Base-by-base conservation (phyloP, 805 yeast genomes). In the Pichia scutulata region DNA sequence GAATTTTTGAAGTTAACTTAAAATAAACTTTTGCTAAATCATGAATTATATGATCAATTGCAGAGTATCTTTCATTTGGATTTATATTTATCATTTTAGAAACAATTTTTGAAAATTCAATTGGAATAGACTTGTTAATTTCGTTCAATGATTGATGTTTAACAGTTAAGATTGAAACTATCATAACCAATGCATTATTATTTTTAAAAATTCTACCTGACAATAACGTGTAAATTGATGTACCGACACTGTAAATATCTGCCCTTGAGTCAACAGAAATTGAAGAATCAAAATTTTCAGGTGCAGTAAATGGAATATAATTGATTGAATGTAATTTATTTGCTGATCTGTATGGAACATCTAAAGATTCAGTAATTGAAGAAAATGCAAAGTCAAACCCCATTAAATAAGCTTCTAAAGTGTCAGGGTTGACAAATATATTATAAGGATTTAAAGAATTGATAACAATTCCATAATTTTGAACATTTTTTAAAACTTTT, bases 351-450 rank as follows among this genome's bases (percentile, higher is more conserved):
- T 68, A 75, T 19, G 74, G 72, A 44, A 70, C 63, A 16, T 68
- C 57, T 26, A 74, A 64, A 49, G 70, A 72, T 50, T 77, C 81
- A 1, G 67, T 65, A 23, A 60, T 61, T 16, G 68, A 61, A 2
- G 74, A 56, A 52, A 75, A 76, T 39, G 71, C 58, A 51, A 73
- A 76, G 54, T 76, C 81, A 75, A 79, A 77, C 2, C 77, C 77
- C 1, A 70, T 65, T 12, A 76, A 58, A 41, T 60, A 69, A 5
- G 76, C 65, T 16, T 70, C 64, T 13, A 58, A 61, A n/a, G 61
- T 59, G 7, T 26, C 10, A 9, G 61, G 65, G 39, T 70, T 62
- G n/a, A 72, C 61, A 19, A 73, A 57, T 2, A 77, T 65, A 28
- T 66, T 62, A n/a, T 62, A 57, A 5, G 73, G 57, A 2, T 74